These are phyloP conservation scores for Pseudogymnoascus sp. DNA, from an alignment of 2,329 filamentous ascomycete species.

Conservation along the genomic window DNA sequence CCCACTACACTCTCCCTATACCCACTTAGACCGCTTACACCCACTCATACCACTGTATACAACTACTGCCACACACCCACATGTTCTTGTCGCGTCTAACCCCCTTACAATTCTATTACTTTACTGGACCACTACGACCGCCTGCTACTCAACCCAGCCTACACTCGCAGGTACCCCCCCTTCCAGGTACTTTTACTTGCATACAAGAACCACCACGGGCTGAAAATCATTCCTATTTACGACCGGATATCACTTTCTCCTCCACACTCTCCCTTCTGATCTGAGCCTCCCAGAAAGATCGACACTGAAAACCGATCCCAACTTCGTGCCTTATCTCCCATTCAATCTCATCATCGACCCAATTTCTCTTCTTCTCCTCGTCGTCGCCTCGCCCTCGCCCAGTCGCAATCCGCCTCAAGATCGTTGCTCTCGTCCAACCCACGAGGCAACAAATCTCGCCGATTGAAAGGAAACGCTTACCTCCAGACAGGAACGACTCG, in stretches of 20 bases:
- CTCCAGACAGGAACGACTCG: background rate
- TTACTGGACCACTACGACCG: background rate
- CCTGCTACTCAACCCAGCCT: too few relatives aligned
- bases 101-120: background rate
- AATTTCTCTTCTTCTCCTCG: background rate
- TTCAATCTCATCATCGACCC: background rate
- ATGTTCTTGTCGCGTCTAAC: background rate
- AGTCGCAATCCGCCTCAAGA: background rate
- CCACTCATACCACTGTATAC: background rate
- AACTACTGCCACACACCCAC: background rate
- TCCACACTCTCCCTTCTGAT: conserved; percentile 1
- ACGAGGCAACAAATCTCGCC: background rate
- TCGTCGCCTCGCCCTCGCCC: background rate
- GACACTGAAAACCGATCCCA: background rate
- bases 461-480: background rate
- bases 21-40: background rate
- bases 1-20: background rate
- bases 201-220: background rate
- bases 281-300: background rate
- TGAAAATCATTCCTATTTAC: conserved; percentile 5
- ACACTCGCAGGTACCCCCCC: too few relatives aligned
- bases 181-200: background rate
- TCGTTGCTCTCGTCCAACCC: background rate
- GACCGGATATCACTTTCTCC: conserved; percentile 3
- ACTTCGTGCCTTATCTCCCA: background rate